These are phyloP conservation scores for Globisporangium middletonii DNA, from an alignment of 352 stramenopile genomes.

Conservation along the genomic window DNA sequence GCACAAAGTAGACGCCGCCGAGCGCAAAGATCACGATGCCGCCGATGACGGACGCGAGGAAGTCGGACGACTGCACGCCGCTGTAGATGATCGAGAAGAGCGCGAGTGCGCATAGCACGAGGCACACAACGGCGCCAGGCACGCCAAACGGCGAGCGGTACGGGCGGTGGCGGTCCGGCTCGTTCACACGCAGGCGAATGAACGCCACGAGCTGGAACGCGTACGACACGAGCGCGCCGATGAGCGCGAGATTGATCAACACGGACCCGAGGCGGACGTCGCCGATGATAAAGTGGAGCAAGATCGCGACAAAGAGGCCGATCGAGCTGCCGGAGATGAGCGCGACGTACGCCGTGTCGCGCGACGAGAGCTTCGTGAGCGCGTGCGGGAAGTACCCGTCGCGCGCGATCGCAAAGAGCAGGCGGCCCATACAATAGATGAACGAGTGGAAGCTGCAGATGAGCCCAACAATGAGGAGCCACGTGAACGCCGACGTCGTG, in stretches of 20 bases:
- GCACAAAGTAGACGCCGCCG: conserved; percentile 42
- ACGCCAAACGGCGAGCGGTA: conserved; percentile 57
- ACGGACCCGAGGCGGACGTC: conserved; percentile 52
- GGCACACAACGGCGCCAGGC: conserved; percentile 30
- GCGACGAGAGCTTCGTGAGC: conserved; percentile 35
- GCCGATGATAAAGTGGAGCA: conserved; percentile 56
- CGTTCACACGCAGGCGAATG: conserved; percentile 43
- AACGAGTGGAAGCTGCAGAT: conserved; percentile 73
- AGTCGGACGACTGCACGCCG: conserved; percentile 44
- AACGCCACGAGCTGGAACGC: conserved; percentile 48
- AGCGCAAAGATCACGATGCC: conserved; percentile 46
- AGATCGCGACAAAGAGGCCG: conserved; percentile 37
- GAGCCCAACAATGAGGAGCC: conserved; percentile 55
- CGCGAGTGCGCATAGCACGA: conserved; percentile 33
- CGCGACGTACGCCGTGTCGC: conserved; percentile 44
- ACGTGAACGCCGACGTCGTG: conserved; percentile 60
- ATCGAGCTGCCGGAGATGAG: conserved; percentile 41
- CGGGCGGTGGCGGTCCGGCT: conserved; percentile 39
- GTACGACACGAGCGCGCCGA: conserved; percentile 64
- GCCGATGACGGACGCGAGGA: conserved; percentile 51
- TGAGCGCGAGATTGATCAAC: conserved; percentile 65
- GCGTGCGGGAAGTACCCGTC: conserved; percentile 50
- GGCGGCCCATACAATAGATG: conserved; percentile 70
- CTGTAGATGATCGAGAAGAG: conserved; percentile 71
- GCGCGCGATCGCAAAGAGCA: conserved; percentile 59